Evolutionary conservation across 768 basidiomycete species (phyloP), one percentile per base, ranked within the genome.

Genomic region (Pulveroboletus sp.): DNA sequence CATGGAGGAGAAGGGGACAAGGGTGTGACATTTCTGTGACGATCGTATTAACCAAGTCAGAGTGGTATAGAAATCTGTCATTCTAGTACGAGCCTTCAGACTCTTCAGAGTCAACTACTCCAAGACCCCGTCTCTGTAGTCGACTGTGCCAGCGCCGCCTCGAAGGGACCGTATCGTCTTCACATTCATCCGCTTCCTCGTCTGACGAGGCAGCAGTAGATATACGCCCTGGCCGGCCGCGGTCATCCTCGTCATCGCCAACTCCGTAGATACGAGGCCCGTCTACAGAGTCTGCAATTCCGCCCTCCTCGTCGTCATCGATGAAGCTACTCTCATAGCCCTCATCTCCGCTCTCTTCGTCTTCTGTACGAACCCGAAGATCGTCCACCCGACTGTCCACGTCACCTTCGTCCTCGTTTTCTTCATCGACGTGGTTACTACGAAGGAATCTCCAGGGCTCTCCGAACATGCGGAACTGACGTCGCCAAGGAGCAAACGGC

Each of bases 281-380:
- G 5, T 51, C 51, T 38, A 43, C 31, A 37, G 32, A 2, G 7
- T 30, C 33, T n/a, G 10, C 41, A 17, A 43, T 44, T 7, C 43
- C 46, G 18, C 45, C 41, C 30, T 27, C 43, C 12, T 58, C 66
- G 15, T 70, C 70, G 24, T 82, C 80, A 37, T 81, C 79, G 43
- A 83, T 81, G 56, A 82, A 82, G 60, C 79, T 79, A 54, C 73
- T 71, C 51, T 77, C 77, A 43, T 79, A 81, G 11, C 62, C 72
- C 15, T 68, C 73, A 0, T 73, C 72, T 2, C 57, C 71, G 5
- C 57, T 60, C 14, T 51, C 62, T 15, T 63, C 65, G 14, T 46
- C 57, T 14, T 60, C 60, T 6, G 45, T 51, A 15, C 4, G 41
- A 38, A 18, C 55, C 35, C 31, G 46, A 51, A 39, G 47, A 39